Evolutionary conservation across 176 grass and related monocot species (phyloP).

Genomic region (Carex parvula): DNA sequence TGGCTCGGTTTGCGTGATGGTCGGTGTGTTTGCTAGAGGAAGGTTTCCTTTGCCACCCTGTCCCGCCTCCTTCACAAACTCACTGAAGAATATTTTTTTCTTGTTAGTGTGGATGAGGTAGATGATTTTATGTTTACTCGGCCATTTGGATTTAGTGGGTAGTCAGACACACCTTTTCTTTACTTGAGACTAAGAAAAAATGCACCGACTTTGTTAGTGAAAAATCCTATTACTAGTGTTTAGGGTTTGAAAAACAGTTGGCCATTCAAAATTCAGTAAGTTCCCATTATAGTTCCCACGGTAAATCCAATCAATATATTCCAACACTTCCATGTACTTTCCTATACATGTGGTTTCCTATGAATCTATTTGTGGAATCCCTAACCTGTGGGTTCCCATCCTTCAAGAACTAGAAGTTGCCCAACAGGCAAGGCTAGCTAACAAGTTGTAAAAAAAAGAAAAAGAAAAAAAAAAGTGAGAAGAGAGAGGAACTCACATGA

Average conservation of each 20-base stretch:
- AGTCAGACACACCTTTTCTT: neutral
- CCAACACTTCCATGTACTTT: neutral
- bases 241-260: too few relatives aligned
- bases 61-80: conserved; percentile 92
- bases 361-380: too few relatives aligned
- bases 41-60: conserved; percentile 87
- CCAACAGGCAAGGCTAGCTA: neutral
- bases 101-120: neutral
- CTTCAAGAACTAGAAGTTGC: neutral
- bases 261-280: too few relatives aligned
- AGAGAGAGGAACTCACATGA: conserved; percentile 52
- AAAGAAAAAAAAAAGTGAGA: neutral
- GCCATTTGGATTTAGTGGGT: neutral
- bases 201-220: neutral
- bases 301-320: neutral
- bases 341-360: neutral
- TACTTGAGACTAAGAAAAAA: neutral
- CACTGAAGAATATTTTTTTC: conserved; percentile 37
- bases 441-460: neutral
- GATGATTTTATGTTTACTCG: neutral
- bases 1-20: conserved; percentile 58
- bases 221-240: neutral
- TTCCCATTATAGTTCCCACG: too few relatives aligned
- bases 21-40: conserved; percentile 46
- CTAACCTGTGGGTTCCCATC: too few relatives aligned